These are phyloP conservation scores for Gentiana dahurica DNA, from an alignment of 257 asterid species.

Conservation along the genomic window DNA sequence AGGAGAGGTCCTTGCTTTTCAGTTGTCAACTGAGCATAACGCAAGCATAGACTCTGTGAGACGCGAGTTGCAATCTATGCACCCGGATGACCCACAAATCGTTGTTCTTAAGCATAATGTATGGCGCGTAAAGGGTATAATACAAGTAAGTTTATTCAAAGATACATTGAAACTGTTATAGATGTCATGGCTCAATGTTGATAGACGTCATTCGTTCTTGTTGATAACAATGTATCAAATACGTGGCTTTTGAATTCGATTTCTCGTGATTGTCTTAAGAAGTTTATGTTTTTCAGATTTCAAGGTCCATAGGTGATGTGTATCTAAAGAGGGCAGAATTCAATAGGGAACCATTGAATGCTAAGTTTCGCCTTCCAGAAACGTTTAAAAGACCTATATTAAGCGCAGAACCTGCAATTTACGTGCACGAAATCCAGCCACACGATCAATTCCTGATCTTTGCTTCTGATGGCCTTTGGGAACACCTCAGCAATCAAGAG, in stretches of 20 bases:
- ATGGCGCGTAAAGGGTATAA: slow-evolving; percentile 47
- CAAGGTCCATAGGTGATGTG: slow-evolving; percentile 44
- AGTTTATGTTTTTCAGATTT: slow-evolving; percentile 23
- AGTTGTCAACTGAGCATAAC: slow-evolving; percentile 39
- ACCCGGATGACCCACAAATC: slow-evolving; percentile 38
- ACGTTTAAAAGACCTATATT: slow-evolving; percentile 34
- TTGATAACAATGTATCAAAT: no score
- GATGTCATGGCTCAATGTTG: background rate
- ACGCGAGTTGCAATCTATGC: slow-evolving; percentile 39
- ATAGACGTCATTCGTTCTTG: background rate
- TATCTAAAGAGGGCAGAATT: slow-evolving; percentile 41
- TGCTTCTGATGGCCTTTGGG: slow-evolving; percentile 57
- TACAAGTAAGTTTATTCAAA: slow-evolving; percentile 25
- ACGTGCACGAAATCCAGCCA: slow-evolving; percentile 34
- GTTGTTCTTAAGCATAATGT: slow-evolving; percentile 39
- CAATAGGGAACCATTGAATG: slow-evolving; percentile 36
- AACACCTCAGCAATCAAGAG: slow-evolving; percentile 44
- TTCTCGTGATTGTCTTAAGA: background rate
- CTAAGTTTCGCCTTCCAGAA: slow-evolving; percentile 37
- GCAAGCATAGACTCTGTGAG: slow-evolving; percentile 39
- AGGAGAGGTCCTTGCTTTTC: slow-evolving; percentile 38
- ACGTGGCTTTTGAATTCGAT: no score
- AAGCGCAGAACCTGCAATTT: slow-evolving; percentile 35
- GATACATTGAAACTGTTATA: background rate
- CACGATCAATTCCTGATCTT: slow-evolving; percentile 39